Evolutionary conservation across 2,329 filamentous ascomycete species (phyloP).

Genomic region (Fonsecaea multimorphosa): DNA sequence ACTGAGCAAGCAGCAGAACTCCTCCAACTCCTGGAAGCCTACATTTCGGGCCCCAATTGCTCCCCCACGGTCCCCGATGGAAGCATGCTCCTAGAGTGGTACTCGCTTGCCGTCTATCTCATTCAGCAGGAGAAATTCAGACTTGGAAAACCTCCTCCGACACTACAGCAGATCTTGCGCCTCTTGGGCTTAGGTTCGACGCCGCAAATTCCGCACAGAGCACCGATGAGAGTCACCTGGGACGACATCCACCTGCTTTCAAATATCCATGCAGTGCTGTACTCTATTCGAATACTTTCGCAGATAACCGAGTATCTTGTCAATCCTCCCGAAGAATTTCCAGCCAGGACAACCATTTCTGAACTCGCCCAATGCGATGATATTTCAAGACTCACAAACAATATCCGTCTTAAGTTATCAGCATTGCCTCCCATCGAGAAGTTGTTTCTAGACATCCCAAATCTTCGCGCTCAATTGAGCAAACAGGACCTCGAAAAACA

Average conservation of each 20-base stretch:
- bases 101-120: constrained; percentile 24
- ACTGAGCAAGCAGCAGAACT: constrained; percentile 2
- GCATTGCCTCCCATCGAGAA: constrained; percentile 30
- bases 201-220: not conserved
- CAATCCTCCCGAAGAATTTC: not conserved
- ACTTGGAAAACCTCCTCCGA: constrained; percentile 11
- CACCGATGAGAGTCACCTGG: constrained; percentile 54
- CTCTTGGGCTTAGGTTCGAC: constrained; percentile 23
- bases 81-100: constrained; percentile 24
- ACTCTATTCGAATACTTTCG: constrained; percentile 67
- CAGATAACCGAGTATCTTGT: constrained; percentile 44
- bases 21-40: constrained; percentile 1
- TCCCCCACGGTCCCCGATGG: not conserved
- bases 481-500: constrained; percentile 12
- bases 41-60: not conserved
- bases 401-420: constrained; percentile 9
- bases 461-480: constrained; percentile 16
- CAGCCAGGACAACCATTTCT: not conserved
- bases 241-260: constrained; percentile 66
- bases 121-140: constrained; percentile 26
- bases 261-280: constrained; percentile 65
- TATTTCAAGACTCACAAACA: not conserved
- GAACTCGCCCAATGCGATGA: not conserved
- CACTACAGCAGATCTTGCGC: not conserved
- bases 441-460: constrained; percentile 33